Conservation (phyloP, 2,329 filamentous ascomycete genomes). For the Pseudonectria foliicola region DNA sequence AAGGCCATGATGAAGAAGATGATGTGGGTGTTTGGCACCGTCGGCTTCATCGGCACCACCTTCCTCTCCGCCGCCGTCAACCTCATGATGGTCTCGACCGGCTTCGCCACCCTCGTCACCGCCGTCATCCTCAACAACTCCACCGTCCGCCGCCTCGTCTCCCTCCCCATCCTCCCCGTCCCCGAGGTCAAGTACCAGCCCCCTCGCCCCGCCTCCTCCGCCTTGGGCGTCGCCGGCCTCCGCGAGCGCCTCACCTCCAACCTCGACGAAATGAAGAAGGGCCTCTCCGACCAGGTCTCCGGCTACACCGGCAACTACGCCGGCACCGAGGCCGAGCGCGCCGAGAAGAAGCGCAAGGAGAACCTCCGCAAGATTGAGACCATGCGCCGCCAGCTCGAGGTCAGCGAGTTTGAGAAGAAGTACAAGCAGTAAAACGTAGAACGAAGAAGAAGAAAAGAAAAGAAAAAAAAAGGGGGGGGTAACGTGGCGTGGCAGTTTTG, state of each 20-base stretch:
- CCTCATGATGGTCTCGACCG: slow-evolving; percentile 39
- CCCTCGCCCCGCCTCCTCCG: slow-evolving; percentile 21
- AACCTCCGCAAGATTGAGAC: slow-evolving; percentile 29
- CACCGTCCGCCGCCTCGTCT: slow-evolving; percentile 30
- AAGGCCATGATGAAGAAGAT: slow-evolving; percentile 34
- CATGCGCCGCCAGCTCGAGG: slow-evolving; percentile 28
- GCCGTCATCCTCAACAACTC: slow-evolving; percentile 30
- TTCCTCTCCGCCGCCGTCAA: slow-evolving; percentile 43
- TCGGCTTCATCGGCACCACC: slow-evolving; percentile 37
- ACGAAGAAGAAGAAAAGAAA: not conserved
- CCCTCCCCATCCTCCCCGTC: slow-evolving; percentile 29
- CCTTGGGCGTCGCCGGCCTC: slow-evolving; percentile 17
- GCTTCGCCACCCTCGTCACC: slow-evolving; percentile 30
- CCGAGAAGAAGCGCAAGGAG: slow-evolving; percentile 29
- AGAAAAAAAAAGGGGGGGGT: not conserved
- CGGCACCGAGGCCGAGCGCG: slow-evolving; percentile 26
- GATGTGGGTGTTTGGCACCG: slow-evolving; percentile 35
- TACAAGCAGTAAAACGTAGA: slow-evolving; percentile 29
- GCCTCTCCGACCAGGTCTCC: slow-evolving; percentile 26
- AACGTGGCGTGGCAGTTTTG: no score
- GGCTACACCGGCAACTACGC: slow-evolving; percentile 28
- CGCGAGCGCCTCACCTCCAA: slow-evolving; percentile 27
- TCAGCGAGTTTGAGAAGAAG: slow-evolving; percentile 34
- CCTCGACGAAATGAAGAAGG: slow-evolving; percentile 32
- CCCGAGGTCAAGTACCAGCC: slow-evolving; percentile 27